These are phyloP conservation scores for Gossypium laxum DNA, from an alignment of 441 rosid species.

Conservation along the genomic window DNA sequence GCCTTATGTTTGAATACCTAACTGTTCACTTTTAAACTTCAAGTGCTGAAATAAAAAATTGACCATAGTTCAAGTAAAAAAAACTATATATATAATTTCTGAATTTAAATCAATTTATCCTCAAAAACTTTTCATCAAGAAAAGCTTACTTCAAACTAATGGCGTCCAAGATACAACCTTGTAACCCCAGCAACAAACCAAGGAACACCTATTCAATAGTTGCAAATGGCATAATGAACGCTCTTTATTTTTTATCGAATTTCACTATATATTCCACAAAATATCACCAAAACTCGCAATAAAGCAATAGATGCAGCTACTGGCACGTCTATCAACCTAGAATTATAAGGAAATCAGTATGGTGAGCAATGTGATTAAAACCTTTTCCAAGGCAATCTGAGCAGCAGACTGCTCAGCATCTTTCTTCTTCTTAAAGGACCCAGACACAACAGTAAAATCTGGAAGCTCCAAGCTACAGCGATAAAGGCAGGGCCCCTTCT, in stretches of 20 bases:
- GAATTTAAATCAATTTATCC: background rate
- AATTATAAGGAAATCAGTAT: background rate
- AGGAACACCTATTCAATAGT: background rate
- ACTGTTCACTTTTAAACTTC: background rate
- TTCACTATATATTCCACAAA: background rate
- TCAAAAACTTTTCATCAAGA: background rate
- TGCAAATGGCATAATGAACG: background rate
- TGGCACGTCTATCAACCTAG: background rate
- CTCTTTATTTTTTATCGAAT: background rate
- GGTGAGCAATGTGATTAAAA: constrained; percentile 18
- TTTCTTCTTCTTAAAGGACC: constrained; percentile 58
- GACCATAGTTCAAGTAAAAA: background rate
- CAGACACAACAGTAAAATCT: constrained; percentile 51
- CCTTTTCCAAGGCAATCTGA: constrained; percentile 68
- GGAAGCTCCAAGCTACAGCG: constrained; percentile 79
- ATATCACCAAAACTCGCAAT: background rate
- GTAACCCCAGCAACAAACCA: background rate
- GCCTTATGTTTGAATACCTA: background rate
- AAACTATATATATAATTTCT: background rate
- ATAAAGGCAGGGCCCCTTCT: constrained; percentile 63
- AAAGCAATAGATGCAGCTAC: background rate
- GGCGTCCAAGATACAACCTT: background rate
- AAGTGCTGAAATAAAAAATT: background rate
- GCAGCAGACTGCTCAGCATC: constrained; percentile 93
- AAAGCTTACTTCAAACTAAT: background rate